Base-by-base conservation (phyloP, 192 early-diverging fungal species). In the Ambispora gerdemannii region DNA sequence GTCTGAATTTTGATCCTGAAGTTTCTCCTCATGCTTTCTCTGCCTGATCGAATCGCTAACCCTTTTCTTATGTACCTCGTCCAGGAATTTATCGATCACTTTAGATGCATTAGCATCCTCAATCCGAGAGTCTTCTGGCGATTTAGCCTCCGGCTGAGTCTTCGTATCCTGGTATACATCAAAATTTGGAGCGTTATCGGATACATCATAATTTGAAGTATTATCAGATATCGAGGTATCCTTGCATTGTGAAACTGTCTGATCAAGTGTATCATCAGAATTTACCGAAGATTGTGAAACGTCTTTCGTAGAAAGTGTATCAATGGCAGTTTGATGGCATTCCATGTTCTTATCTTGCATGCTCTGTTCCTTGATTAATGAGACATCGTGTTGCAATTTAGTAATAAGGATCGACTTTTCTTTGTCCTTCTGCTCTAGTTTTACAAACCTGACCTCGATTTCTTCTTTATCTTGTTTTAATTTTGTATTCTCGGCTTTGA, bases 251-350 rank as follows among this genome's bases (percentile, higher is more conserved):
- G 8, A n/a, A 8, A 55, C 52, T 55, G 28, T 55, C 52, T 24
- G 52, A 27, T 55, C n/a, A 19, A 32, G 31, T 33, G 59, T 61
- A 62, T 62, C 32, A 20, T 55, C 28, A 55, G 52, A 55, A 55
- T 55, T 55, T 55, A 62, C 60, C 36, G 60, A 34, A 62, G 60
- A 62, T 33, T 62, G 60, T 7, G 60, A 62, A 62, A 62, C 60
- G 2, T 62, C 60, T 62, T 62, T 19, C 52, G 52, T 55, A 55
- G 52, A 55, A 55, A 55, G n/a, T n/a, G n/a, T n/a, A n/a, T n/a
- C n/a, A n/a, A n/a, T n/a, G n/a, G n/a, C n/a, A n/a, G 2, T 58
- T 58, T 58, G 13, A 13, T 4, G 24, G 24, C 55, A 22, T 13
- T 24, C 24, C 28, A 13, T 58, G 55, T 58, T 58, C 55, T 24